Evolutionary conservation across 768 basidiomycete genomes (phyloP).

Genomic region (Panaeolus papilionaceus): DNA sequence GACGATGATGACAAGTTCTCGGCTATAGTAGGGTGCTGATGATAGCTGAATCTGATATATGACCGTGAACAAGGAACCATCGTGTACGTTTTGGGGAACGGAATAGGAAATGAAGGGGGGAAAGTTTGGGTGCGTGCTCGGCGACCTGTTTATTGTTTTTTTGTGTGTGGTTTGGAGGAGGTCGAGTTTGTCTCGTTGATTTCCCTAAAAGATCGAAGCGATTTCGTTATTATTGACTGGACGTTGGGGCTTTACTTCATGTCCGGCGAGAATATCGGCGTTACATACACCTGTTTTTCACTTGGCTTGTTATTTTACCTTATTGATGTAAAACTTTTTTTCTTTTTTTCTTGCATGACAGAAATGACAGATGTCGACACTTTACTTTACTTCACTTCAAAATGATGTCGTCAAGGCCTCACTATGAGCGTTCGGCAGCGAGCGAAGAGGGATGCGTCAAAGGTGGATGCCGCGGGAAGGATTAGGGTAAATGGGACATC

Average conservation of each 20-base stretch:
- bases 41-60: neutral
- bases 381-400: neutral
- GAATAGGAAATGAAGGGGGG: slow-evolving; percentile 11
- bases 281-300: neutral
- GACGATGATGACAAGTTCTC: neutral
- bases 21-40: slow-evolving; percentile 9
- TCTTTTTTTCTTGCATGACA: neutral
- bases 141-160: neutral
- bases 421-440: neutral
- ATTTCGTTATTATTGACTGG: neutral
- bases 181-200: slow-evolving; percentile 6
- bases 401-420: neutral
- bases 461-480: slow-evolving; percentile 8
- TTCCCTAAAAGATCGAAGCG: neutral
- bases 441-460: neutral
- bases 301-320: neutral
- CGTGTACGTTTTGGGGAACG: slow-evolving; percentile 8
- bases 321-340: slow-evolving; percentile 5
- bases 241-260: neutral
- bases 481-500: neutral
- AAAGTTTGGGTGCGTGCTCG: neutral
- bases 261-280: neutral
- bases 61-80: slow-evolving; percentile 10
- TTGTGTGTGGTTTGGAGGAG: neutral
- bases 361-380: slow-evolving; percentile 3